Conservation (phyloP, 2,329 filamentous ascomycete species). For the Penicillium sp. region DNA sequence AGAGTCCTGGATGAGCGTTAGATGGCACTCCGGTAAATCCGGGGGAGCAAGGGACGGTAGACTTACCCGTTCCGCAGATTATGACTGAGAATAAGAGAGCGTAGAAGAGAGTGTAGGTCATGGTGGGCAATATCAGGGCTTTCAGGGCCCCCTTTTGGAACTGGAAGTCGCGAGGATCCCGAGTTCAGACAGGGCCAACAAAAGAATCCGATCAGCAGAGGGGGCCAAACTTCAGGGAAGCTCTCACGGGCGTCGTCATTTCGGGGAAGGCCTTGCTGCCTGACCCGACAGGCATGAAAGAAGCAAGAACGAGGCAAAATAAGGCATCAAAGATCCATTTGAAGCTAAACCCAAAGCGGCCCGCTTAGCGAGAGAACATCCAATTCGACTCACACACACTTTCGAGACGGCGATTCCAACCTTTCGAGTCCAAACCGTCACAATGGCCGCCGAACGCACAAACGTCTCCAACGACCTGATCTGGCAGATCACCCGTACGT, state of each 20-base stretch:
- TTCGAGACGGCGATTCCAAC: constrained; percentile 19
- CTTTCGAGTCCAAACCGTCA: constrained; percentile 30
- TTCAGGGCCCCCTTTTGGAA: background rate
- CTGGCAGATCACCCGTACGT: constrained; percentile 95
- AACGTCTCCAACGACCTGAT: constrained; percentile 87
- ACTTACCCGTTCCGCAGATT: constrained; percentile 65
- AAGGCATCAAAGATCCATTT: background rate
- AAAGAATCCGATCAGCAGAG: background rate
- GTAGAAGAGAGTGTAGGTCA: constrained; percentile 76
- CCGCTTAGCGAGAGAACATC: constrained; percentile 38
- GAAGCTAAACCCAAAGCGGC: constrained; percentile 35
- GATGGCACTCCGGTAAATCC: constrained; percentile 4
- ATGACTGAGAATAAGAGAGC: constrained; percentile 70
- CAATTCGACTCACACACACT: constrained; percentile 31
- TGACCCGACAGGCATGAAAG: background rate
- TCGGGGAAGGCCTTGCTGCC: background rate
- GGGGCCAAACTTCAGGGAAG: background rate
- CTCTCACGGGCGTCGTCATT: background rate
- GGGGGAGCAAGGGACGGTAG: constrained; percentile 3
- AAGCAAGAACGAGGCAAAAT: background rate
- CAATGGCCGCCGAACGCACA: constrained; percentile 53
- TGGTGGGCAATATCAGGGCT: constrained; percentile 40
- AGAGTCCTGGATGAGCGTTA: constrained; percentile 57
- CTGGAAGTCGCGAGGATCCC: background rate
- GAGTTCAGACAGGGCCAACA: background rate